These are phyloP conservation scores for Protomyces lactucae-debilis DNA, from an alignment of 1,139 yeast species.

Conservation along the genomic window DNA sequence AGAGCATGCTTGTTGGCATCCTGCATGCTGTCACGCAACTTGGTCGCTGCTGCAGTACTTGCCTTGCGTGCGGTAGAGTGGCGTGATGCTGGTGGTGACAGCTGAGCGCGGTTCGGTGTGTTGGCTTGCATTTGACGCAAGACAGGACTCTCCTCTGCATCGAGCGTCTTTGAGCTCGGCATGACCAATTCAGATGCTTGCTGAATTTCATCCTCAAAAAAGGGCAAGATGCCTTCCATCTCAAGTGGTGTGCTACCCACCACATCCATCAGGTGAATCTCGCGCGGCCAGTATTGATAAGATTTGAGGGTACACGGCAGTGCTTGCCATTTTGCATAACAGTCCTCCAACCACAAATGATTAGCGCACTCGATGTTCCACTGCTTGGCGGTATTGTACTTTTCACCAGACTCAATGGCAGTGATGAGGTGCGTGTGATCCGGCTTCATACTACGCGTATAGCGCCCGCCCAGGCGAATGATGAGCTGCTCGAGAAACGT, in stretches of 20 bases:
- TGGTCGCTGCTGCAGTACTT: conserved; percentile 19
- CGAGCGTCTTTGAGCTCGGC: background rate
- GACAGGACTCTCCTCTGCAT: background rate
- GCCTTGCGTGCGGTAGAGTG: conserved; percentile 4
- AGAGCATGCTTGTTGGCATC: conserved; percentile 20
- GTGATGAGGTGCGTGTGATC: conserved; percentile 70
- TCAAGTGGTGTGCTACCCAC: conserved; percentile 53
- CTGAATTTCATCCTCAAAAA: conserved; percentile 39
- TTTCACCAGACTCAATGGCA: conserved; percentile 61
- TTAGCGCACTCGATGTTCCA: conserved; percentile 65
- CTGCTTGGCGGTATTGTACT: conserved; percentile 62
- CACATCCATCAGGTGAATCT: conserved; percentile 43
- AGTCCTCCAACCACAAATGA: conserved; percentile 88
- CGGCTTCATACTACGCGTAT: conserved; percentile 63
- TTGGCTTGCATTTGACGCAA: background rate
- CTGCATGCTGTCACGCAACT: conserved; percentile 27
- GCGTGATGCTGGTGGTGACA: conserved; percentile 11
- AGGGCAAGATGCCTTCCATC: conserved; percentile 43
- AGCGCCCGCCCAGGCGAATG: conserved; percentile 66
- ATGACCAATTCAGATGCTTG: conserved; percentile 33
- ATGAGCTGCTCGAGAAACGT: conserved; percentile 63
- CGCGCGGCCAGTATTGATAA: conserved; percentile 49
- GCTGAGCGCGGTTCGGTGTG: background rate
- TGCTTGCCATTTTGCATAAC: conserved; percentile 57
- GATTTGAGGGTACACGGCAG: conserved; percentile 47